Conservation (phyloP, 768 basidiomycete genomes). For the Steccherinum ochraceum region DNA sequence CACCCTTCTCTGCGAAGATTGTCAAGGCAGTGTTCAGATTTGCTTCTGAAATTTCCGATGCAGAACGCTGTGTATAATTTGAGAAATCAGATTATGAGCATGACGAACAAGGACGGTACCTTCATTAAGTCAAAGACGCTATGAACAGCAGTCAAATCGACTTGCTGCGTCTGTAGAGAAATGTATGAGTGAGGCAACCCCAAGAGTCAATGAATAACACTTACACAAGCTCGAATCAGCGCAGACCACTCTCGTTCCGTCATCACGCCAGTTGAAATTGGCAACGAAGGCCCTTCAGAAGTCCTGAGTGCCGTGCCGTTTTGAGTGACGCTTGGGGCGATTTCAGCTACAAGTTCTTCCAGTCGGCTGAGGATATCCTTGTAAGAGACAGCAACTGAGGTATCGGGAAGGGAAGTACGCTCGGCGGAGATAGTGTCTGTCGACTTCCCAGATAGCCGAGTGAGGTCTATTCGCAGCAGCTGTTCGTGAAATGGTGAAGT, state of each 20-base stretch:
- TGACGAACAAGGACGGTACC: constrained; percentile 20
- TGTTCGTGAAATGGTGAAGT: too few relatives aligned
- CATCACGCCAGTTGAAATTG: constrained; percentile 1
- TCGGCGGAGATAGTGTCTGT: constrained; percentile 1
- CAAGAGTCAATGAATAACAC: constrained; percentile 7
- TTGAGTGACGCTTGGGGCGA: neutral
- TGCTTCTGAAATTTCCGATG: constrained; percentile 34
- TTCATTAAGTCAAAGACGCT: constrained; percentile 47
- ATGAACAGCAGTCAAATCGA: constrained; percentile 41
- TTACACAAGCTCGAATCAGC: constrained; percentile 9
- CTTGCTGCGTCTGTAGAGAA: constrained; percentile 39
- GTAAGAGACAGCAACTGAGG: neutral
- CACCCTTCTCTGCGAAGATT: constrained; percentile 40
- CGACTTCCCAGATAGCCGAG: constrained; percentile 1
- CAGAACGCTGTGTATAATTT: constrained; percentile 33
- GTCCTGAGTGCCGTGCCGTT: neutral
- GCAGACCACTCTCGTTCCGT: constrained; percentile 8
- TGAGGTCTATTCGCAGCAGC: too few relatives aligned
- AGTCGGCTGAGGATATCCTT: neutral
- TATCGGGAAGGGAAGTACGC: neutral
- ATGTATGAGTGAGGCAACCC: constrained; percentile 14
- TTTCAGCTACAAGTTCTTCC: neutral
- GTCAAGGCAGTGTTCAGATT: constrained; percentile 42
- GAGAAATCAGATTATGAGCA: neutral
- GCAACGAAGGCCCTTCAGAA: neutral